Base-by-base conservation (phyloP, 2,329 filamentous ascomycete genomes). In the Lachnellula suecica region DNA sequence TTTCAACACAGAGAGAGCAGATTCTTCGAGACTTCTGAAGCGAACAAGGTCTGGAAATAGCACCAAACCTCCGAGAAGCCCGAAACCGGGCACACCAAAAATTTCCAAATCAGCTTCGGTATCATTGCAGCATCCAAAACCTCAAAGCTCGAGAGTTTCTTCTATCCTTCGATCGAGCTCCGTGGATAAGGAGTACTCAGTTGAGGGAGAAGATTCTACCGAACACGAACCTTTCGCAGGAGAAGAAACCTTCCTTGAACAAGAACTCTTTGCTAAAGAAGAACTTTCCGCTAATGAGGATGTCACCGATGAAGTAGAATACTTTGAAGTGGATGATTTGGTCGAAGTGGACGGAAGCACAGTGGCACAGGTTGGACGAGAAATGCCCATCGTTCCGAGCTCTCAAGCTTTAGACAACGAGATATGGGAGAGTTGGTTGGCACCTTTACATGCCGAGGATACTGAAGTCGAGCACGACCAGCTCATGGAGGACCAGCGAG, bases 351-450 rank as follows among this genome's bases (percentile, higher is more conserved):
- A 54, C 27, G 53, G 59, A 9, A 67, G 63, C 46, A 59, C 58
- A 20, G 38, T 58, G 24, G 65, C 60, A 13, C 58, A 65, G 37
- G 48, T 65, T 31, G 64, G 64, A 42, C 47, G 45, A 29, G 27
- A 24, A 11, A 53, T 54, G 23, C 25, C 53, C 13, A 46, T 52
- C 4, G 44, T 64, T 9, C 52, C 57, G 13, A 55, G 52, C 24
- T 63, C 63, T 13, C 59, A 65, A 46, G 24, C 50, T n/a, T 8
- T 59, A 11, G 59, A 67, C 9, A 61, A 67, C 37, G 55, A 65
- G 5, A 51, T 58, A 37, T 68, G 66, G 66, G 52, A 60, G 38
- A 58, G 52, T n/a, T 68, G 64, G 66, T 52, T 63, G 23, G 50
- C 43, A 19, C 19, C 49, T 15, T 31, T 47, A n/a, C 22, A 42